phyloP scores from a whole-genome alignment of 2,329 filamentous ascomycete genomes.

The Pseudogymnoascus sp. region DNA sequence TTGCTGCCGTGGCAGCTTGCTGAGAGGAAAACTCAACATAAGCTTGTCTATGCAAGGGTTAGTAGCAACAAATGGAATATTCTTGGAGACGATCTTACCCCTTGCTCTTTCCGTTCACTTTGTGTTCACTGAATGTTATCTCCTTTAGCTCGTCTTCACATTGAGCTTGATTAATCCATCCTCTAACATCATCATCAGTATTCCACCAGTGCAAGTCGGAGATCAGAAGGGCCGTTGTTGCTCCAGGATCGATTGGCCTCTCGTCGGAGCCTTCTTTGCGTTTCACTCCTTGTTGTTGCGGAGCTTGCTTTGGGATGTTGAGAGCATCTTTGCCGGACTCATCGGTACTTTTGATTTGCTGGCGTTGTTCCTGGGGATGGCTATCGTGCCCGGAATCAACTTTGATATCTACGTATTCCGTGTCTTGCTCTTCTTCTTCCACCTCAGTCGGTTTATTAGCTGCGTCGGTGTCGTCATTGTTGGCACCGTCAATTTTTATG shows the following conservation, averaged over 20 bases:
- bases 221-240: constrained; percentile 67
- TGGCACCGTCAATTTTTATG: constrained; percentile 30
- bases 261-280: constrained; percentile 52
- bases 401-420: constrained; percentile 34
- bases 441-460: constrained; percentile 18
- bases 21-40: constrained; percentile 78
- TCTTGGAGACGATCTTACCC: constrained; percentile 47
- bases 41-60: constrained; percentile 45
- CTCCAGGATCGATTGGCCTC: constrained; percentile 48
- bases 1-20: constrained; percentile 77
- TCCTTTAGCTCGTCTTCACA: constrained; percentile 83
- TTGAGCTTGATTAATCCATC: constrained; percentile 70
- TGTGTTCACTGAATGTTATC: constrained; percentile 95
- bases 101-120: constrained; percentile 98
- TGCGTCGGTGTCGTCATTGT: constrained; percentile 16
- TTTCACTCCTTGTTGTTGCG: constrained; percentile 48
- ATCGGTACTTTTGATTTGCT: constrained; percentile 36
- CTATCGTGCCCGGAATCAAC: constrained; percentile 31
- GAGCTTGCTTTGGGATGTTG: constrained; percentile 30
- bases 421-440: constrained; percentile 33
- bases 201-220: constrained; percentile 96
- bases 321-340: constrained; percentile 29
- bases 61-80: not conserved
- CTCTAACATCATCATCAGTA: constrained; percentile 87
- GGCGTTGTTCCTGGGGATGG: constrained; percentile 28